These are phyloP conservation scores for Xanthoceras sorbifolium DNA, from an alignment of 345 rosid genomes.

Conservation along the genomic window DNA sequence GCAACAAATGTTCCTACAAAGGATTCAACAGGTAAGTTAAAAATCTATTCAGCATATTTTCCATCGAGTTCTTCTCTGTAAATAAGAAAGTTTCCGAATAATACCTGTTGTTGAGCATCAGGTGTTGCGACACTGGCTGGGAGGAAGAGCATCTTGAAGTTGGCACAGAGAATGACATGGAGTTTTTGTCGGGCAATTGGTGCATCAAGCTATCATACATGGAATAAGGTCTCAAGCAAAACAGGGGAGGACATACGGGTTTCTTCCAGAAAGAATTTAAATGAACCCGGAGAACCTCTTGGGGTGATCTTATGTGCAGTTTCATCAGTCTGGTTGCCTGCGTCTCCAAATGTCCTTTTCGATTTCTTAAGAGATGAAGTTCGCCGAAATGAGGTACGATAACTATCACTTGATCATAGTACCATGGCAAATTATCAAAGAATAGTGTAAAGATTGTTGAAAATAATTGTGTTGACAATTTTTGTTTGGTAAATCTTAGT, in stretches of 20 bases:
- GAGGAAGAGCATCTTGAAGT: conserved; percentile 86
- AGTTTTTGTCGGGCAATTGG: conserved; percentile 80
- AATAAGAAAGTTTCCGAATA: not conserved
- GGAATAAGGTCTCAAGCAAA: conserved; percentile 84
- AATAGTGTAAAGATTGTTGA: not conserved
- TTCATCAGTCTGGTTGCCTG: conserved; percentile 85
- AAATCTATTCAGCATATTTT: not conserved
- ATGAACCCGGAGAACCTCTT: conserved; percentile 88
- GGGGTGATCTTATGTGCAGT: conserved; percentile 92
- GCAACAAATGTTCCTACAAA: conserved; percentile 98
- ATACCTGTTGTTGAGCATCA: conserved; percentile 19
- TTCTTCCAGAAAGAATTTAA: conserved; percentile 88
- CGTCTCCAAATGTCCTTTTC: conserved; percentile 65
- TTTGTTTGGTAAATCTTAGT: conserved; percentile 45
- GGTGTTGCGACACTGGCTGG: conserved; percentile 95
- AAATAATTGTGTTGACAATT: not conserved
- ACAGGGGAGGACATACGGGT: conserved; percentile 92
- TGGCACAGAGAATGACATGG: conserved; percentile 91
- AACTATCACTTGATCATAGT: not conserved
- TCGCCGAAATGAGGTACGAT: conserved; percentile 75
- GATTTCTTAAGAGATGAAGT: conserved; percentile 91
- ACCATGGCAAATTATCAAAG: not conserved
- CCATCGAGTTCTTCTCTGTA: not conserved
- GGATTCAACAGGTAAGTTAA: conserved; percentile 73
- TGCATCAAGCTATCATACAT: conserved; percentile 92